These are phyloP conservation scores for Grosmannia clavigera DNA, from an alignment of 2,329 filamentous ascomycete genomes.

Conservation along the genomic window DNA sequence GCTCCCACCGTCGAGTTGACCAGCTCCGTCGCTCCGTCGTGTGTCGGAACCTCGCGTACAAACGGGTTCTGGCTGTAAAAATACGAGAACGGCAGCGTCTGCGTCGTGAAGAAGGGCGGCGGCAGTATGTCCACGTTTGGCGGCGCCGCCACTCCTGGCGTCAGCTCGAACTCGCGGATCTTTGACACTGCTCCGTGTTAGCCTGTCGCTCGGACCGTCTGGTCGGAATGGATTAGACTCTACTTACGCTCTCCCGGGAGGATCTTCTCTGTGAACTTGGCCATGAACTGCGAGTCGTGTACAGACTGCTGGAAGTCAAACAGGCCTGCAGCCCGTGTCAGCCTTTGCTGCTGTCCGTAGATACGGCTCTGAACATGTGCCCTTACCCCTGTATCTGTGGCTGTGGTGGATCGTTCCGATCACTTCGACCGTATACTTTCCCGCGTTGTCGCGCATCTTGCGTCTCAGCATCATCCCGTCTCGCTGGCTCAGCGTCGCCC, in stretches of 20 bases:
- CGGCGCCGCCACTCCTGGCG: conserved; percentile 45
- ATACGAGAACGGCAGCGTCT: conserved; percentile 62
- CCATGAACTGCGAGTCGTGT: conserved; percentile 54
- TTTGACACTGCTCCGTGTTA: conserved; percentile 28
- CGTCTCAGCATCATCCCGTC: conserved; percentile 43
- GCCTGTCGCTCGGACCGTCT: conserved; percentile 4
- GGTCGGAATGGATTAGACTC: not conserved
- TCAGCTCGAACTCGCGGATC: conserved; percentile 51
- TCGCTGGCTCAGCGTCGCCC: conserved; percentile 22
- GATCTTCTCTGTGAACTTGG: conserved; percentile 57
- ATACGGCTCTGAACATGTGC: not conserved
- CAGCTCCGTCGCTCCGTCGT: conserved; percentile 35
- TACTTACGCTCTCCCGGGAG: conserved; percentile 55
- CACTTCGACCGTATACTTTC: conserved; percentile 53
- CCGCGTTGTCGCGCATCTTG: conserved; percentile 58
- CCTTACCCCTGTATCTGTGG: conserved; percentile 66
- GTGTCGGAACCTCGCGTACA: conserved; percentile 50
- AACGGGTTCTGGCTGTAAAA: conserved; percentile 79
- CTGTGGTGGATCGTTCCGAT: conserved; percentile 65
- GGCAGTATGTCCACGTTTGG: conserved; percentile 61
- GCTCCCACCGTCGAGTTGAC: conserved; percentile 46
- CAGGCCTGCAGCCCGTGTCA: conserved; percentile 33
- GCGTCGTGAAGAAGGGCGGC: conserved; percentile 65
- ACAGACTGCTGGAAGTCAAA: conserved; percentile 80
- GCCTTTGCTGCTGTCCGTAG: not conserved